phyloP scores from a whole-genome alignment of 768 basidiomycete species.

The Gloeopeniophorella convolvens region DNA sequence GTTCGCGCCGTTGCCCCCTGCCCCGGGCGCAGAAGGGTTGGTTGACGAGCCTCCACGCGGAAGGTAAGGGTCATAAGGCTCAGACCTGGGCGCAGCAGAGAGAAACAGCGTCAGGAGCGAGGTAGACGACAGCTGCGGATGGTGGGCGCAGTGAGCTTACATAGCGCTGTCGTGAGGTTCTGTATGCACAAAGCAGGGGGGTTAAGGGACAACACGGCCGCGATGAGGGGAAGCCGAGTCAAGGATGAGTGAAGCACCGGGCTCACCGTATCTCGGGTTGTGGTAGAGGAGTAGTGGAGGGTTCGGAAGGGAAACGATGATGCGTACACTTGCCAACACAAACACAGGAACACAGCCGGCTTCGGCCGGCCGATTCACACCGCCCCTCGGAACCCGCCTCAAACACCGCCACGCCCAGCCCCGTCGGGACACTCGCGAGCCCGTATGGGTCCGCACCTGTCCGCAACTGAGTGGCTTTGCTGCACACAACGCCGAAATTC shows the following conservation, averaged over 20 bases:
- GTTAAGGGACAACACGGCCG: not conserved
- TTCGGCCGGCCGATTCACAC: slow-evolving; percentile 10
- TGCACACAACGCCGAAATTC: too few species aligned
- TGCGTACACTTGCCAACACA: not conserved
- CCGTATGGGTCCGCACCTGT: too few species aligned
- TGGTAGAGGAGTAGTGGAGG: too few species aligned
- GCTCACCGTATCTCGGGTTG: slow-evolving; percentile 14
- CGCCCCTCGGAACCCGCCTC: too few species aligned
- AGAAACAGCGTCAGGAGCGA: slow-evolving; percentile 10
- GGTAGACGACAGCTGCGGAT: slow-evolving; percentile 2
- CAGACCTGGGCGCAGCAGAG: slow-evolving; percentile 58
- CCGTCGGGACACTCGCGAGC: too few species aligned
- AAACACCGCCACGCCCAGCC: too few species aligned
- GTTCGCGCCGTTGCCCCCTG: slow-evolving; percentile 41
- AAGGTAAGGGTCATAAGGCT: slow-evolving; percentile 98
- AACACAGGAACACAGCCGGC: slow-evolving; percentile 1
- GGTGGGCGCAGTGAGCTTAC: slow-evolving; percentile 5
- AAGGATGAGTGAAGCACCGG: not conserved
- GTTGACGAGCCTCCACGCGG: slow-evolving; percentile 74
- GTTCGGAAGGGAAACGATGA: not conserved
- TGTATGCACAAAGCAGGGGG: not conserved
- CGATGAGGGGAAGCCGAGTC: not conserved
- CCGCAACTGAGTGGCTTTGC: too few species aligned
- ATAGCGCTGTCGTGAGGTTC: slow-evolving; percentile 14
- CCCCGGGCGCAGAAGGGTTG: slow-evolving; percentile 39